Percentiles rank a stretch among this genome's conserved stretches.
Conservation (phyloP, 352 stramenopile species). For the Blastocystis sp. region DNA sequence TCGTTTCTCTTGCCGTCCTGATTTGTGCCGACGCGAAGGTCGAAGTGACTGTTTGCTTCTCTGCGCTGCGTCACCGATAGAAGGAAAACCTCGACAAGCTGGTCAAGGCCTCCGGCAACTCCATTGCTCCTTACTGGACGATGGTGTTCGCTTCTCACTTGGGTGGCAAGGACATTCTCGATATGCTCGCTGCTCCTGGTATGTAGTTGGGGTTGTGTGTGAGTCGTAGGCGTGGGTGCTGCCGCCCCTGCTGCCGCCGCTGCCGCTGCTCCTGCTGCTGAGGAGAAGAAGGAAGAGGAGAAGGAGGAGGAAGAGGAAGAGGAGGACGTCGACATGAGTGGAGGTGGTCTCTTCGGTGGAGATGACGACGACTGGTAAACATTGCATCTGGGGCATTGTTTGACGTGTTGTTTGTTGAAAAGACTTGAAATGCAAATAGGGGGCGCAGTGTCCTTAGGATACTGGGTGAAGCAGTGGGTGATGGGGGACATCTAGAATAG, state of each 20-base stretch:
- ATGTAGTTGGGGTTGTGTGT: neutral
- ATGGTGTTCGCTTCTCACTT: conserved; percentile 57
- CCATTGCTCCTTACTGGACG: conserved; percentile 69
- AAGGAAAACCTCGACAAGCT: conserved; percentile 72
- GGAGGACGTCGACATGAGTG: conserved; percentile 60
- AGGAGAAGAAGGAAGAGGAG: conserved; percentile 66
- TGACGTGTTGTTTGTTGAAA: conserved; percentile 17
- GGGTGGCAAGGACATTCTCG: conserved; percentile 50
- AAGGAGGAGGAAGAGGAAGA: conserved; percentile 70
- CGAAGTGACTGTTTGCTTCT: conserved; percentile 5
- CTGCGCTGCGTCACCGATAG: neutral
- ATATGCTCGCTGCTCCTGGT: conserved; percentile 63
- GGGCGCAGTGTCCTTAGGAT: neutral
- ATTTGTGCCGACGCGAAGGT: conserved; percentile 70
- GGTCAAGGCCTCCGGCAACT: conserved; percentile 27
- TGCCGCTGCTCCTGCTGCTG: conserved; percentile 11
- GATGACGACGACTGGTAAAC: conserved; percentile 69
- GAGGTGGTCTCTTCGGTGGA: conserved; percentile 45
- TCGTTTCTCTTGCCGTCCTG: conserved; percentile 46
- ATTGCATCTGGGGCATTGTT: neutral
- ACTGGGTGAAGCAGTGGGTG: neutral
- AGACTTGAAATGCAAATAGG: neutral
- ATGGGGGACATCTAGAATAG: neutral
- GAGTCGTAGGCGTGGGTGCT: conserved; percentile 16
- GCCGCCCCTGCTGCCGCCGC: conserved; percentile 34